A percentile compares a stretch with the other conserved stretches of the same genome.
Evolutionary conservation across 352 stramenopile species (phyloP).

Genomic region (Phytopythium mirpurense): DNA sequence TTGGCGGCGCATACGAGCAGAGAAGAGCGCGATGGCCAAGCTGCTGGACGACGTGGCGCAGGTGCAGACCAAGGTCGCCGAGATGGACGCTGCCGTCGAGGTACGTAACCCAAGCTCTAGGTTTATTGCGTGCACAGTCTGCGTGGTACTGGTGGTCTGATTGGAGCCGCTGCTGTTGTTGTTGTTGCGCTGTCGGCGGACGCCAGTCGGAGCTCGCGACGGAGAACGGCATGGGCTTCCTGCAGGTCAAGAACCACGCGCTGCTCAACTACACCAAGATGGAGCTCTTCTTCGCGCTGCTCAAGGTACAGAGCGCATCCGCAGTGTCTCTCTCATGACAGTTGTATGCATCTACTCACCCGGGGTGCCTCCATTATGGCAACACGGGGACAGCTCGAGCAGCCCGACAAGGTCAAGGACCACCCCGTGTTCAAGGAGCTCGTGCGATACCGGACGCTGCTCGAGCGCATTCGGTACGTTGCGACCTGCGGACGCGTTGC

Average conservation of each 20-base stretch:
- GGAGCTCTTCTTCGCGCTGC: constrained; percentile 80
- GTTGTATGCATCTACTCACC: not conserved
- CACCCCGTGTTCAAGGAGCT: constrained; percentile 85
- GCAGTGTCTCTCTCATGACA: too few relatives aligned
- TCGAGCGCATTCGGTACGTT: constrained; percentile 71
- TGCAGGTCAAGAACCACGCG: constrained; percentile 88
- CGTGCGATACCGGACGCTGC: constrained; percentile 77
- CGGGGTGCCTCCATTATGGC: not conserved
- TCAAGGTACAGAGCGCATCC: constrained; percentile 39
- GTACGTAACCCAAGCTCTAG: too few relatives aligned
- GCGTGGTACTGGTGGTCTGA: too few relatives aligned
- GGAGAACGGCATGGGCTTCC: constrained; percentile 61
- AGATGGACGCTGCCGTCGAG: constrained; percentile 34
- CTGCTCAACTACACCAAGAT: constrained; percentile 85
- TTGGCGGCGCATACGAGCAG: constrained; percentile 9
- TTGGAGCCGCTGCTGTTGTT: not conserved
- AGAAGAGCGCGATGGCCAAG: constrained; percentile 38
- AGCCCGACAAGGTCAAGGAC: constrained; percentile 60
- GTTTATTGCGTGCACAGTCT: too few relatives aligned
- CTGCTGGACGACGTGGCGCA: constrained; percentile 50
- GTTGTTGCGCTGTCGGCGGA: not conserved
- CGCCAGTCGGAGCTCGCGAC: constrained; percentile 53
- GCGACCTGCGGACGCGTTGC: too few relatives aligned
- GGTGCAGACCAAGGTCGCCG: constrained; percentile 49
- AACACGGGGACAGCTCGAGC: constrained; percentile 35